Conservation (phyloP, 352 stramenopile genomes). For the Globisporangium mamillatum region DNA sequence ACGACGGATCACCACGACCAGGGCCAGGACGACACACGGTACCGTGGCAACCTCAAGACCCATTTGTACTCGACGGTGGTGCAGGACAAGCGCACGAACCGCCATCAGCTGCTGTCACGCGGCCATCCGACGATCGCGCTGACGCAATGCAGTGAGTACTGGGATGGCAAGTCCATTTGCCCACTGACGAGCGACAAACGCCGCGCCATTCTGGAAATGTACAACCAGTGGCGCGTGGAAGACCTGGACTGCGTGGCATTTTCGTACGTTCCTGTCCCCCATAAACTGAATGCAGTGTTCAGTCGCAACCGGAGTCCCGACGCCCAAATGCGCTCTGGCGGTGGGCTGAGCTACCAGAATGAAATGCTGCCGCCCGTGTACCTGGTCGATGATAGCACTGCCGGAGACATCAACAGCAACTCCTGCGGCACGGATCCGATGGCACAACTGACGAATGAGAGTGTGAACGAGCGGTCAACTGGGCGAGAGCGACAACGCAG, state of each 20-base stretch:
- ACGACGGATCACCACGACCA: constrained; percentile 85
- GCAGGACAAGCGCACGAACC: constrained; percentile 77
- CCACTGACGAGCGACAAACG: constrained; percentile 78
- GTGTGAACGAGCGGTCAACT: neutral
- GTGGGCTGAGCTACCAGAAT: constrained; percentile 4
- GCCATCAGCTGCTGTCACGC: constrained; percentile 73
- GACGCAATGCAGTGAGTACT: constrained; percentile 81
- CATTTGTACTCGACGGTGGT: constrained; percentile 85
- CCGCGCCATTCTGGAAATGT: constrained; percentile 83
- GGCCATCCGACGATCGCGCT: constrained; percentile 73
- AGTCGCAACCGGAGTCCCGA: constrained; percentile 7
- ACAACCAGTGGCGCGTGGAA: constrained; percentile 87
- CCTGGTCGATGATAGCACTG: constrained; percentile 70
- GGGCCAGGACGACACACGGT: constrained; percentile 79
- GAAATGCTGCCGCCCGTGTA: constrained; percentile 69
- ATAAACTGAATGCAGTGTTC: constrained; percentile 70
- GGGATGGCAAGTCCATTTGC: constrained; percentile 87
- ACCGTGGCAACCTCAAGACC: constrained; percentile 81
- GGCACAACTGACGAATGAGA: neutral
- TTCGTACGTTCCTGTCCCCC: constrained; percentile 75
- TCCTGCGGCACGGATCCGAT: neutral
- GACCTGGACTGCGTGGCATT: constrained; percentile 82
- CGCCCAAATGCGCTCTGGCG: neutral
- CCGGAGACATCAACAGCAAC: constrained; percentile 13
- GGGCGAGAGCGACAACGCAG: neutral